Evolutionary conservation across 2,329 filamentous ascomycete genomes (phyloP), one percentile per base, ranked within the genome.

Genomic region (Lizonia empirigonia): DNA sequence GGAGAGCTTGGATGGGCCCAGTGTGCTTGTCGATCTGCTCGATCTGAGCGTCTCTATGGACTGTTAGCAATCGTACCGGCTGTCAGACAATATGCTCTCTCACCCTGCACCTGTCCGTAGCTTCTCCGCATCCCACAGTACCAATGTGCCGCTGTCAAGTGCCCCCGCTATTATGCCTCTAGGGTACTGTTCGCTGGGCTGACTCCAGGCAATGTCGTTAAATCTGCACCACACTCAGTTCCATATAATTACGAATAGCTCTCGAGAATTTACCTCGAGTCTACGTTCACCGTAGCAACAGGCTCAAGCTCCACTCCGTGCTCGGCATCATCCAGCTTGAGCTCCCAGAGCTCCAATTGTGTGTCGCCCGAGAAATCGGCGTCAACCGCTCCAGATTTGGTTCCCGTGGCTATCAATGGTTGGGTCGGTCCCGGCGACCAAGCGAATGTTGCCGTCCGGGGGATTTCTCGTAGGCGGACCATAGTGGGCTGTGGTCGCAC

Each of bases 361-460:
- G 91, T 97, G 74, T 97, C 92, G 74, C 94, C 94, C 22, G 94
- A 97, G 77, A 99, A 99, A 75, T 97, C 92, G 65, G 90, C 92
- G 76, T 96, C 91, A 33, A 99, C 91, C 65, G 94, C 94, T 58
- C 94, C 94, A 55, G 94, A 92, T 64, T 92, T 87, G 37, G 94
- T 99, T 66, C 94, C 94, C 22, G 94, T 99, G 54, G 91, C 93
- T 59, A 99, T 81, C 63, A 96, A 81, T 65, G 93, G 91, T 63
- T 87, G 85, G 30, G 84, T 83, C 41, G 90, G 78, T 64, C 87
- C 89, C 20, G 92, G 89, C 63, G 91, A 96, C 93, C 94, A 99
- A 70, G 94, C 91, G 76, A 99, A 99, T 68, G 93, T 89, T 75
- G 93, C 94, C 69, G 94, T 99, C 77, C 94, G 86, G 74, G 91